Conservation (phyloP, 805 yeast genomes). For the Candida arabinofermentans region DNA sequence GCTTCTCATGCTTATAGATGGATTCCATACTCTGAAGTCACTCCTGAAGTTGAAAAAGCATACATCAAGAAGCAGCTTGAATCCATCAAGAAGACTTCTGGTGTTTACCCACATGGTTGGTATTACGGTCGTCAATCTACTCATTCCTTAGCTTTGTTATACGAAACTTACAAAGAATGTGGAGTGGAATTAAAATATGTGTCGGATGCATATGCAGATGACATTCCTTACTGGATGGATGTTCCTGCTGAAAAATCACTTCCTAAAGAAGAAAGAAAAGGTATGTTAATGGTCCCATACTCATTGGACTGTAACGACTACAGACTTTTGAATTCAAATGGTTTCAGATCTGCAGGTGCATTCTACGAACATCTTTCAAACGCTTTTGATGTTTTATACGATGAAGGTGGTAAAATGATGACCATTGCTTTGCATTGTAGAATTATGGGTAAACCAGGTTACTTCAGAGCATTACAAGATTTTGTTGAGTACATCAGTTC, state of each 20-base stretch:
- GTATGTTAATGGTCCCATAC: constrained; percentile 27
- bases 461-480: constrained; percentile 31
- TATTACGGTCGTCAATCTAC: constrained; percentile 34
- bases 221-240: constrained; percentile 34
- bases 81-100: constrained; percentile 29
- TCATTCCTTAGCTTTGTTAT: constrained; percentile 30
- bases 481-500: constrained; percentile 32
- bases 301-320: constrained; percentile 27
- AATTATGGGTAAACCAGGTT: constrained; percentile 35
- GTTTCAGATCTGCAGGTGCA: constrained; percentile 26
- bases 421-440: constrained; percentile 36
- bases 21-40: constrained; percentile 30
- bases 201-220: constrained; percentile 35
- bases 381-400: constrained; percentile 35
- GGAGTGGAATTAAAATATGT: constrained; percentile 32
- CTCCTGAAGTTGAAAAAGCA: constrained; percentile 33
- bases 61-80: constrained; percentile 29
- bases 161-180: constrained; percentile 32
- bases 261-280: constrained; percentile 19
- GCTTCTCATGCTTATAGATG: constrained; percentile 37
- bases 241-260: constrained; percentile 25
- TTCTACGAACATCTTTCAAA: constrained; percentile 31
- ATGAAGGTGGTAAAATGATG: constrained; percentile 37
- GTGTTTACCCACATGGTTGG: constrained; percentile 34
- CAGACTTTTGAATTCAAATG: constrained; percentile 22